Conservation (phyloP, 768 basidiomycete genomes). For the Suillus clintonianus region DNA sequence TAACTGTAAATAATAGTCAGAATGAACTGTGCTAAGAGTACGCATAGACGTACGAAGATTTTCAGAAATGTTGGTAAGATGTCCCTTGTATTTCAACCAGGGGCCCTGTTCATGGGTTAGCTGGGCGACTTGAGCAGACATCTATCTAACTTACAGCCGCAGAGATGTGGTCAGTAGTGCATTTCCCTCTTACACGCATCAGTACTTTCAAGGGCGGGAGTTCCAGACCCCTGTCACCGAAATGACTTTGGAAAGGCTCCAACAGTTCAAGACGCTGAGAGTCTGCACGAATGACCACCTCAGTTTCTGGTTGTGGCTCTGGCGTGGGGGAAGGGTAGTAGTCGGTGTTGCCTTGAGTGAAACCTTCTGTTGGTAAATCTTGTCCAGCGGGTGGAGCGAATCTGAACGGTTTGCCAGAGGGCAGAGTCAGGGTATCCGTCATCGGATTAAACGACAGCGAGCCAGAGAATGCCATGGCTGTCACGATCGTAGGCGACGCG, state of each 20-base stretch:
- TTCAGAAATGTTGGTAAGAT: constrained; percentile 94
- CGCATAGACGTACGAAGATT: constrained; percentile 72
- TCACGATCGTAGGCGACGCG: constrained; percentile 94
- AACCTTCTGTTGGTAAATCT: constrained; percentile 82
- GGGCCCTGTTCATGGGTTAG: constrained; percentile 61
- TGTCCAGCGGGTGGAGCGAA: constrained; percentile 84
- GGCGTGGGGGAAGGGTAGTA: constrained; percentile 82
- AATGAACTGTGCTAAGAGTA: neutral
- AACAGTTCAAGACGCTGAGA: constrained; percentile 88
- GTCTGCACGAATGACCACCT: constrained; percentile 73
- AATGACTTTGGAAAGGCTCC: constrained; percentile 82
- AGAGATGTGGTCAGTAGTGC: constrained; percentile 98
- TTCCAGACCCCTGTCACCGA: constrained; percentile 66
- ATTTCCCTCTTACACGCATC: constrained; percentile 94
- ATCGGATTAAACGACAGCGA: constrained; percentile 92
- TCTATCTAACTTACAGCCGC: constrained; percentile 67
- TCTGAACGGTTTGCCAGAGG: constrained; percentile 78
- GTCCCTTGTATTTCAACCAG: constrained; percentile 99
- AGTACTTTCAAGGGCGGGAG: constrained; percentile 81
- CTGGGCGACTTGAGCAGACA: neutral
- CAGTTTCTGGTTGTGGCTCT: constrained; percentile 70
- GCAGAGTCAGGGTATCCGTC: constrained; percentile 67
- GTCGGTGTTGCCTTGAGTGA: constrained; percentile 68
- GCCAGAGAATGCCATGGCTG: constrained; percentile 96
- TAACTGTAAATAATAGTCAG: constrained; percentile 51